phyloP scores from a whole-genome alignment of 1,284 basidiomycete genomes.

The Puccinia horiana region DNA sequence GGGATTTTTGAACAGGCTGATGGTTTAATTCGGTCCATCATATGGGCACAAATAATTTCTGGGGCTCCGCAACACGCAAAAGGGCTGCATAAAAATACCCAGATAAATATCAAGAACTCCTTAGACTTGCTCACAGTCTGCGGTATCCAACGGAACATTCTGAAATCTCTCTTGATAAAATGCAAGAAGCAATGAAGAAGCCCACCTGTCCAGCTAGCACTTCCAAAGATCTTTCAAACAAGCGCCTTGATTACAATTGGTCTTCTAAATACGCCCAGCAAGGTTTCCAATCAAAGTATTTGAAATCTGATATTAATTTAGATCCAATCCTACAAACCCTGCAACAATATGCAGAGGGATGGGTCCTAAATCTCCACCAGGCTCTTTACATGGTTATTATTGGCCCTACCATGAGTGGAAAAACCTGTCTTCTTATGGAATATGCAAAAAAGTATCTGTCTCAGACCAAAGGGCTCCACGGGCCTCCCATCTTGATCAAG shows the following conservation, averaged over 20 bases:
- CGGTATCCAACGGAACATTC: not conserved
- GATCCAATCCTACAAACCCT: not conserved
- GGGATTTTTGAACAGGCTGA: not conserved
- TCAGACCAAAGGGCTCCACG: too few relatives aligned
- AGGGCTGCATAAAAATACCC: not conserved
- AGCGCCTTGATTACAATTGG: not conserved
- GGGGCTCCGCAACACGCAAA: not conserved
- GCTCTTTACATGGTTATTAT: constrained; percentile 3
- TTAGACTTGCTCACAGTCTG: not conserved
- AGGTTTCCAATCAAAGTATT: not conserved
- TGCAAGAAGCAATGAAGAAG: not conserved
- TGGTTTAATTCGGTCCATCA: not conserved
- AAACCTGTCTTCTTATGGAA: not conserved
- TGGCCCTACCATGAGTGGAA: constrained; percentile 4
- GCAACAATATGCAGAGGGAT: not conserved
- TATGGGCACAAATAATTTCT: not conserved
- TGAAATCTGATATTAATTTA: not conserved
- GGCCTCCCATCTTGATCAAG: too few relatives aligned
- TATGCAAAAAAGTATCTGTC: not conserved
- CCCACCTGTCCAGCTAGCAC: not conserved
- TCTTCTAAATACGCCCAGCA: not conserved
- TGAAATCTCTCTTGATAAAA: not conserved
- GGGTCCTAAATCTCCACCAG: not conserved
- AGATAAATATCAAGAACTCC: not conserved
- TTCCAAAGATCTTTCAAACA: not conserved